These are phyloP conservation scores for Hordeum marinum DNA, from an alignment of 176 grass and related monocot species.

Conservation along the genomic window DNA sequence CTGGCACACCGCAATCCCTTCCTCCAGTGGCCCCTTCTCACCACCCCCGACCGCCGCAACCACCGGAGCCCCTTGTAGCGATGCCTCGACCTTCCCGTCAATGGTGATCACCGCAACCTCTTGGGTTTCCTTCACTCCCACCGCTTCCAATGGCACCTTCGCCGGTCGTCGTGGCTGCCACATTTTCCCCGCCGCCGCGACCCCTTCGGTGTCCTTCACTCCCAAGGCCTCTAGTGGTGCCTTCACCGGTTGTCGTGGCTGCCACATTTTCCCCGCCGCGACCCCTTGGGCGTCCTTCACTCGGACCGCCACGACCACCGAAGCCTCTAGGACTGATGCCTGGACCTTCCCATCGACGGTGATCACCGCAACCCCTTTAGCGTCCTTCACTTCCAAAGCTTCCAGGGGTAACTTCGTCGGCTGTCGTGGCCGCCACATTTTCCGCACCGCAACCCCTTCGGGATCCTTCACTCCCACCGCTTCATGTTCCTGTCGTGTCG, in stretches of 20 bases:
- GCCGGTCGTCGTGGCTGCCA: background rate
- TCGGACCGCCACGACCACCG: background rate
- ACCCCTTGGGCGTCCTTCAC: background rate
- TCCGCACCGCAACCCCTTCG: background rate
- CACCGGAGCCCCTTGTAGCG: no score
- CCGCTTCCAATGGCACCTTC: background rate
- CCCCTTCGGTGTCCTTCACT: background rate
- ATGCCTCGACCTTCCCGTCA: no score
- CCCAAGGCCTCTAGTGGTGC: background rate
- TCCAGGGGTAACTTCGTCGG: no score
- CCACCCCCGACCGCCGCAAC: background rate
- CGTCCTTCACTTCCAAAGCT: background rate
- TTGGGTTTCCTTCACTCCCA: background rate
- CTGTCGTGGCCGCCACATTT: background rate
- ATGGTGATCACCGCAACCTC: no score
- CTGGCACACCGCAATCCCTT: background rate
- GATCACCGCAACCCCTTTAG: background rate
- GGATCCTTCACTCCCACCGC: background rate
- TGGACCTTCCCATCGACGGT: background rate
- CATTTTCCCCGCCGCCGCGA: background rate
- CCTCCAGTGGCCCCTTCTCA: background rate
- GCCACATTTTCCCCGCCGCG: background rate
- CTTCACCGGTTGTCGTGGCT: background rate
- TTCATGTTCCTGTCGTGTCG: no score
- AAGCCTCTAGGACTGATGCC: background rate